These are phyloP conservation scores for Neurospora intermedia DNA, from an alignment of 495 filamentous ascomycete genomes.

Conservation along the genomic window DNA sequence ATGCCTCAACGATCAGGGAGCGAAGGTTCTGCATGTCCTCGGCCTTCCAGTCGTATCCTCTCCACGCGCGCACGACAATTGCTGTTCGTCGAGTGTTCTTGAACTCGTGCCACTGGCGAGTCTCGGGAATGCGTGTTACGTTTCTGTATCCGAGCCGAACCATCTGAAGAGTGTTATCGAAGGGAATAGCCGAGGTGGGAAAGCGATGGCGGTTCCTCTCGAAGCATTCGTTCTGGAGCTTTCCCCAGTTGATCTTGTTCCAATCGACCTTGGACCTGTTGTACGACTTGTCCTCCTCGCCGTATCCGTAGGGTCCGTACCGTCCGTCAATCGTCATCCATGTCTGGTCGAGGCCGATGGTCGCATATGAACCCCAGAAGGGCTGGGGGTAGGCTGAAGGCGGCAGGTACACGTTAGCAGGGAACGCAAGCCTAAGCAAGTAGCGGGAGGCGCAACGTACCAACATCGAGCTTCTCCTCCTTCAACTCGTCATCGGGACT, in stretches of 20 bases:
- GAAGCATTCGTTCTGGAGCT: conserved; percentile 61
- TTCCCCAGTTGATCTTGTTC: conserved; percentile 59
- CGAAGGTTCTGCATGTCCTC: conserved; percentile 38
- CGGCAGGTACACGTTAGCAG: conserved; percentile 4
- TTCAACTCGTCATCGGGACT: conserved; percentile 21
- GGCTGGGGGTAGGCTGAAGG: conserved; percentile 18
- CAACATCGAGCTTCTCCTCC: conserved; percentile 11
- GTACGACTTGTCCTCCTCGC: conserved; percentile 17
- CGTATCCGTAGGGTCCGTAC: conserved; percentile 23
- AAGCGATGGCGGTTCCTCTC: conserved; percentile 58
- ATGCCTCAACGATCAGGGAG: conserved; percentile 45
- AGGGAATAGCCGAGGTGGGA: conserved; percentile 5
- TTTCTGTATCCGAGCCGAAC: conserved; percentile 18
- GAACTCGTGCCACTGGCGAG: conserved; percentile 23
- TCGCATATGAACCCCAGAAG: conserved; percentile 22
- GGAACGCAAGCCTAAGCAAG: neutral
- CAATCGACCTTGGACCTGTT: conserved; percentile 54
- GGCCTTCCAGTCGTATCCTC: conserved; percentile 29
- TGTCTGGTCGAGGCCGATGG: conserved; percentile 17
- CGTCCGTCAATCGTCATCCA: conserved; percentile 18
- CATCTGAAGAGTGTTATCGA: conserved; percentile 15
- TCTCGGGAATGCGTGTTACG: conserved; percentile 10
- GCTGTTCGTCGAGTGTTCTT: conserved; percentile 23
- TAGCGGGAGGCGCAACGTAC: conserved; percentile 6
- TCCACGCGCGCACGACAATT: conserved; percentile 32